Percentiles rank a stretch among this genome's conserved stretches.
phyloP scores from a whole-genome alignment of 345 rosid genomes.

The Boechera retrofracta region DNA sequence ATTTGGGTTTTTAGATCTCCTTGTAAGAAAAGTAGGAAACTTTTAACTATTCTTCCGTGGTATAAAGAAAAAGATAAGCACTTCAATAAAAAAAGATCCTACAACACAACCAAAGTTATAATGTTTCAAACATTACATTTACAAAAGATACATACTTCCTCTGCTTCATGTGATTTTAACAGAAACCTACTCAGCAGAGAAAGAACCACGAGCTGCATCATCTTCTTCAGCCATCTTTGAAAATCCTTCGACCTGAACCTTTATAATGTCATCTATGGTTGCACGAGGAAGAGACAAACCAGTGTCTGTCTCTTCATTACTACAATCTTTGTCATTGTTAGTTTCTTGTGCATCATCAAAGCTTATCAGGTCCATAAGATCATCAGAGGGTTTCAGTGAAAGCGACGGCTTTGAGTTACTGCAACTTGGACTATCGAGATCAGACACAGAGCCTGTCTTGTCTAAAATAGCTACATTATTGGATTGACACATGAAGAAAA shows the following conservation, averaged over 20 bases:
- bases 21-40: conserved; percentile 38
- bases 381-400: conserved; percentile 32
- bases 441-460: conserved; percentile 46
- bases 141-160: conserved; percentile 35
- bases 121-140: conserved; percentile 19
- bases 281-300: conserved; percentile 26
- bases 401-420: conserved; percentile 17
- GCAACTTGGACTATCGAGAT: conserved; percentile 43
- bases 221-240: conserved; percentile 37
- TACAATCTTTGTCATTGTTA: conserved; percentile 9
- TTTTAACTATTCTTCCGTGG: conserved; percentile 52
- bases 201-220: conserved; percentile 35
- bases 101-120: conserved; percentile 14
- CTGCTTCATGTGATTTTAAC: conserved; percentile 13
- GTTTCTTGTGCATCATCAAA: conserved; percentile 40
- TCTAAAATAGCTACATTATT: conserved; percentile 46
- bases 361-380: conserved; percentile 39
- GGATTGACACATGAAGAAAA: conserved; percentile 56
- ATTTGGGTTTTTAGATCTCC: conserved; percentile 27
- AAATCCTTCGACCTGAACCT: conserved; percentile 42
- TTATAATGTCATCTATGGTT: conserved; percentile 40
- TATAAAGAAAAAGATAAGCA: conserved; percentile 24
- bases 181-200: conserved; percentile 26
- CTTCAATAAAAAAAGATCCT: conserved; percentile 12
- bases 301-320: conserved; percentile 17